Conservation (phyloP, 345 rosid species). For the Eucalyptus decipiens region DNA sequence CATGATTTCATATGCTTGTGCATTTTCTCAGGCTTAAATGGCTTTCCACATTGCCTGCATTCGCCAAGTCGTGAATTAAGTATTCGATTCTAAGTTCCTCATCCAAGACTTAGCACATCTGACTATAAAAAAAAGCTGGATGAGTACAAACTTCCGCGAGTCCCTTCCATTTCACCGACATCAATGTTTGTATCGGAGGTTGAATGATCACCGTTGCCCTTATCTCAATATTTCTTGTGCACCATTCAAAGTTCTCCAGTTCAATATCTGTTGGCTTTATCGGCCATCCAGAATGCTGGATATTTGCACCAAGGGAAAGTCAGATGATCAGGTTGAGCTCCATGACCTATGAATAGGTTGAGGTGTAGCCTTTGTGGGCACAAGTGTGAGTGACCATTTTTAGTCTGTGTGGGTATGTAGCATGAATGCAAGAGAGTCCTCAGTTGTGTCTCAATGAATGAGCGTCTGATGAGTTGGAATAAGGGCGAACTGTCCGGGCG, state of each 20-base stretch:
- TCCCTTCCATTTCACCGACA: background rate
- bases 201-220: background rate
- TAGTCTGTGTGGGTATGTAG: background rate
- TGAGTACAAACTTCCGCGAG: background rate
- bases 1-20: slow-evolving; percentile 71
- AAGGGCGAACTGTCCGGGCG: background rate
- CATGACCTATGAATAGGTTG: background rate
- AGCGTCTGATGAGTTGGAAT: background rate
- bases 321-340: background rate
- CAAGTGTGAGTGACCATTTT: background rate
- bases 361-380: background rate
- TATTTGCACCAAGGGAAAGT: background rate
- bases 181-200: background rate
- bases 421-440: background rate
- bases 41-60: slow-evolving; percentile 69
- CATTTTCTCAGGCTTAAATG: slow-evolving; percentile 65
- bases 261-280: background rate
- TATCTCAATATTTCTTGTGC: background rate
- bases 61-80: background rate
- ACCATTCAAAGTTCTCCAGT: background rate
- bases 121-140: background rate
- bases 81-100: background rate
- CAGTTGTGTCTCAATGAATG: background rate
- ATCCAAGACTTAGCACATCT: background rate
- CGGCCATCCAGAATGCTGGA: background rate